Conservation (phyloP, 768 basidiomycete genomes). For the Paxillus rubicundulus region DNA sequence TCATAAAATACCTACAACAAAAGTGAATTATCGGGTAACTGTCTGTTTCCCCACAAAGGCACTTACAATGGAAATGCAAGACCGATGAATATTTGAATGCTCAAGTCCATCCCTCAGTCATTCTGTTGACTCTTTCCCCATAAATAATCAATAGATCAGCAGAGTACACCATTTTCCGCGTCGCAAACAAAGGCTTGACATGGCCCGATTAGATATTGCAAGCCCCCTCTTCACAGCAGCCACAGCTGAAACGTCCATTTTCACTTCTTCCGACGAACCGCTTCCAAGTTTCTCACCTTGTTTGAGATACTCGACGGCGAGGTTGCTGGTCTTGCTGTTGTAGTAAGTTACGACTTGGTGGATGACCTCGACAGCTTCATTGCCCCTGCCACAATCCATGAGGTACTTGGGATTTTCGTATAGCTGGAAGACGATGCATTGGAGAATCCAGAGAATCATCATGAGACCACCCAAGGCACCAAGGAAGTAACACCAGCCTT, state of each 20-base stretch:
- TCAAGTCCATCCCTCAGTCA: conserved; percentile 20
- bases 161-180: conserved; percentile 48
- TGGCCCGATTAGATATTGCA: conserved; percentile 39
- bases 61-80: conserved; percentile 68
- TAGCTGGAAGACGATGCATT: conserved; percentile 65
- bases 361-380: conserved; percentile 58
- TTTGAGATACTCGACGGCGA: conserved; percentile 52
- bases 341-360: conserved; percentile 58
- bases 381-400: conserved; percentile 64
- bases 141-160: conserved; percentile 48
- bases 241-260: conserved; percentile 34
- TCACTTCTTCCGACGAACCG: conserved; percentile 8
- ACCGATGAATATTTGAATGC: conserved; percentile 76
- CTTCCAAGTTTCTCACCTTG: conserved; percentile 12
- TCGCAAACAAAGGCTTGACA: conserved; percentile 49
- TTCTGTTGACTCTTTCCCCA: conserved; percentile 39
- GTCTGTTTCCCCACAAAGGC: neutral
- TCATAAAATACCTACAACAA: conserved; percentile 44
- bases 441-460: conserved; percentile 56
- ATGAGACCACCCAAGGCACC: conserved; percentile 71
- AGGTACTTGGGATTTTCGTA: conserved; percentile 72
- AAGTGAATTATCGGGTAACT: neutral
- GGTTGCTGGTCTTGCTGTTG: conserved; percentile 49
- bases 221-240: conserved; percentile 42
- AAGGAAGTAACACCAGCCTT: conserved; percentile 78